phyloP scores from a whole-genome alignment of 2,329 filamentous ascomycete species.

The Pseudogymnoascus verrucosus region DNA sequence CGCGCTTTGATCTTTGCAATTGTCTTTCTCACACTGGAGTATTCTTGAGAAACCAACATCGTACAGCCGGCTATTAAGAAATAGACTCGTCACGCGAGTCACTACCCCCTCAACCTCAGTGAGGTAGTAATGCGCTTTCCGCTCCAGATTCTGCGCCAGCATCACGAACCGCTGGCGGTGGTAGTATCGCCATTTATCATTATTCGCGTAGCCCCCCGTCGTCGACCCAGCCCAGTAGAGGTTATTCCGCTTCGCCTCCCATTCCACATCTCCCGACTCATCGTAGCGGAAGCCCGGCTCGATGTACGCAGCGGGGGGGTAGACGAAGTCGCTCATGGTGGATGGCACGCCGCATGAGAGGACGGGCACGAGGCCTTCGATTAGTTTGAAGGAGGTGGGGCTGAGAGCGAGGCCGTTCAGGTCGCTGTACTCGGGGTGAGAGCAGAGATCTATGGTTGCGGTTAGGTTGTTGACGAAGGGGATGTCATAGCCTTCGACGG shows the following conservation, averaged over 20 bases:
- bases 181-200: slow-evolving; percentile 32
- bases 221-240: slow-evolving; percentile 52
- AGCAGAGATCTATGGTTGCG: slow-evolving; percentile 33
- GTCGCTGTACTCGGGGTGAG: slow-evolving; percentile 39
- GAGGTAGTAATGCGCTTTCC: not conserved
- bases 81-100: not conserved
- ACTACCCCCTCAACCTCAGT: not conserved
- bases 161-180: slow-evolving; percentile 42
- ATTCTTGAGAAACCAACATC: not conserved
- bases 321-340: slow-evolving; percentile 44
- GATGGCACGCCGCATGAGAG: slow-evolving; percentile 37
- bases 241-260: slow-evolving; percentile 41
- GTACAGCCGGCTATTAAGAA: not conserved
- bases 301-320: slow-evolving; percentile 44
- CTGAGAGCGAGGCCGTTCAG: slow-evolving; percentile 34
- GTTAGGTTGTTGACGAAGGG: slow-evolving; percentile 31
- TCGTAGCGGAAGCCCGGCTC: slow-evolving; percentile 36
- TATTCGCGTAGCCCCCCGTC: slow-evolving; percentile 38
- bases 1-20: not conserved
- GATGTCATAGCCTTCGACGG: slow-evolving; percentile 17
- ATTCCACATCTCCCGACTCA: slow-evolving; percentile 33
- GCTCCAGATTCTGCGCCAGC: slow-evolving; percentile 23
- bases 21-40: not conserved
- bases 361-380: slow-evolving; percentile 34
- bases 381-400: slow-evolving; percentile 36